Conservation (phyloP, 1,284 basidiomycete genomes). For the Tilletia walkeri region DNA sequence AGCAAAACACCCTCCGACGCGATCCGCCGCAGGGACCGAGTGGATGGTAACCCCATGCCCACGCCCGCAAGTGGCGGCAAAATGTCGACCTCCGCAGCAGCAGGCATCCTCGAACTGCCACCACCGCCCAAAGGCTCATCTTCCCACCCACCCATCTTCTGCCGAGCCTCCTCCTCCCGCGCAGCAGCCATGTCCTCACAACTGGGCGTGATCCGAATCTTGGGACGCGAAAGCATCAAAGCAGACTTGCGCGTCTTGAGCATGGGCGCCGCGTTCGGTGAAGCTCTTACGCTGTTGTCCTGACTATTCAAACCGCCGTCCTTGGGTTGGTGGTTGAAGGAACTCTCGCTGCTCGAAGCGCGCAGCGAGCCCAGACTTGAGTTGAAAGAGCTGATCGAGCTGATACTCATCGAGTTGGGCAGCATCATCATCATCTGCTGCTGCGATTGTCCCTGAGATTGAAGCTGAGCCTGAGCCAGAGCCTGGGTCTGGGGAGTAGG, state of each 20-base stretch:
- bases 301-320: constrained; percentile 28
- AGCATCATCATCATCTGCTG: constrained; percentile 4
- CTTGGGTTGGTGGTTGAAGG: constrained; percentile 19
- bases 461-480: no score
- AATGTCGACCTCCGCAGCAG: neutral
- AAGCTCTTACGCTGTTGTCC: neutral
- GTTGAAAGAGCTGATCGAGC: constrained; percentile 15
- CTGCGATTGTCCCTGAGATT: neutral
- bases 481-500: no score
- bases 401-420: constrained; percentile 7
- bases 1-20: neutral
- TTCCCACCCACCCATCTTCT: constrained; percentile 26
- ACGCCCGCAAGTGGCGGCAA: neutral
- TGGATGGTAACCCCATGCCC: neutral
- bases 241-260: constrained; percentile 16
- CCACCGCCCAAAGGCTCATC: constrained; percentile 18
- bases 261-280: neutral
- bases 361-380: constrained; percentile 13
- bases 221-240: constrained; percentile 26
- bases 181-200: constrained; percentile 41
- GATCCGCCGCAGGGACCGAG: constrained; percentile 13
- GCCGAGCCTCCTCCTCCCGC: constrained; percentile 26
- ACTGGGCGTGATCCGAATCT: constrained; percentile 48
- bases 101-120: no score
- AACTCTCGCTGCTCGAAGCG: constrained; percentile 28